phyloP scores from a whole-genome alignment of 2,329 filamentous ascomycete species.

The Helotiales sp. region DNA sequence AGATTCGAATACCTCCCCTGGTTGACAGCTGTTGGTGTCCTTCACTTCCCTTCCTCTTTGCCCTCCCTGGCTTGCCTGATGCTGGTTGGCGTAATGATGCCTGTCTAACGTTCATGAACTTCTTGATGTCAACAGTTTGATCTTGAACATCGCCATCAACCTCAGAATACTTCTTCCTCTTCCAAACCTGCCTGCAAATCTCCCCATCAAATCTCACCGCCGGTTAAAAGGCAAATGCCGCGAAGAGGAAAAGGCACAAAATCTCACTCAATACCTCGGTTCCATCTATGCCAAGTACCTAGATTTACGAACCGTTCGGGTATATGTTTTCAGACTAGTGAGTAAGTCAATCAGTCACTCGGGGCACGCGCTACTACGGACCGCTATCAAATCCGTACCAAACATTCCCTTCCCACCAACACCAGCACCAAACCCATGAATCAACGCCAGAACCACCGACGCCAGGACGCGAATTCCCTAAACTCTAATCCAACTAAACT shows the following conservation, averaged over 20 bases:
- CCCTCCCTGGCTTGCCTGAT: slow-evolving; percentile 8
- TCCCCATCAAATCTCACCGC: not conserved
- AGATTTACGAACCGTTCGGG: not conserved
- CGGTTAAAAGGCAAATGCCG: not conserved
- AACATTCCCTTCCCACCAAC: not conserved
- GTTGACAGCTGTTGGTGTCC: slow-evolving; percentile 29
- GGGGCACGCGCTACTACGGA: not conserved
- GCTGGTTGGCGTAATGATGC: slow-evolving; percentile 21
- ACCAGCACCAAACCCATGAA: no score
- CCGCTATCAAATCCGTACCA: not conserved
- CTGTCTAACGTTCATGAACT: slow-evolving; percentile 25
- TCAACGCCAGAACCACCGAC: not conserved
- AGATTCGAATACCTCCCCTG: slow-evolving; percentile 23
- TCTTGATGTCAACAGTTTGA: slow-evolving; percentile 23
- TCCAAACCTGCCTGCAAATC: no score
- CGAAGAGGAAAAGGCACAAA: not conserved
- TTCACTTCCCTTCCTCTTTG: no score
- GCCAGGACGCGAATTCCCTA: not conserved
- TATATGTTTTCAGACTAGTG: not conserved
- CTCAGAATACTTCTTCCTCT: not conserved
- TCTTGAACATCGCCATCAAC: not conserved
- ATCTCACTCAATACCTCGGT: not conserved
- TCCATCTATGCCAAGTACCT: not conserved
- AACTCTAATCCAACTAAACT: not conserved
- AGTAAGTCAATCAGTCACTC: not conserved